These are phyloP conservation scores for Eragrostis nindensis DNA, from an alignment of 176 grass and related monocot genomes.

Conservation along the genomic window DNA sequence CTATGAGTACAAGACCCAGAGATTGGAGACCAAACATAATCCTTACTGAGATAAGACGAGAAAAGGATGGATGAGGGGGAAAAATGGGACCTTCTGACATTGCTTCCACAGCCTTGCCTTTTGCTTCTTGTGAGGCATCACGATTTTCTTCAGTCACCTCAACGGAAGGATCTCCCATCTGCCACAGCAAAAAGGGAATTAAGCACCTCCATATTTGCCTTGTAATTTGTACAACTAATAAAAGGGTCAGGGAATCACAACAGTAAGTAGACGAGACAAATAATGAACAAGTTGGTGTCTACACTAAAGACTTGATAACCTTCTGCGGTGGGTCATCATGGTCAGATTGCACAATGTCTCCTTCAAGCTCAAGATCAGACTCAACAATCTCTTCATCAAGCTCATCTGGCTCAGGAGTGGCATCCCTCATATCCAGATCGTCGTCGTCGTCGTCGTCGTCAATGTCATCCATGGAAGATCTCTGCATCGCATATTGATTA, in stretches of 20 bases:
- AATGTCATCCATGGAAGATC: constrained; percentile 66
- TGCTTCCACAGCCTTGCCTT: constrained; percentile 83
- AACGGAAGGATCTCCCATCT: constrained; percentile 85
- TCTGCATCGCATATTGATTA: constrained; percentile 34
- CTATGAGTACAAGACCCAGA: constrained; percentile 37
- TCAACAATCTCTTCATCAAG: constrained; percentile 92
- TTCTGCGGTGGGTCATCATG: constrained; percentile 90
- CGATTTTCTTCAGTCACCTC: constrained; percentile 92
- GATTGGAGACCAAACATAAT: neutral
- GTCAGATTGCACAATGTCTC: constrained; percentile 80
- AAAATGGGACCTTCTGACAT: constrained; percentile 74
- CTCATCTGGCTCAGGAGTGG: constrained; percentile 77
- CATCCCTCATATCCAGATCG: constrained; percentile 47
- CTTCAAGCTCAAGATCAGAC: constrained; percentile 90
- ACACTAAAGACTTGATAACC: constrained; percentile 34
- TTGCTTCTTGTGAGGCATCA: constrained; percentile 85
- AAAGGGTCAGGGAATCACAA: neutral
- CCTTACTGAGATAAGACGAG: neutral
- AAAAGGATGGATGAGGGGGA: neutral
- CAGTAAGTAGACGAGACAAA: neutral
- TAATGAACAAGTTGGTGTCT: neutral
- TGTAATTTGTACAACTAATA: neutral
- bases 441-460: constrained; percentile 59
- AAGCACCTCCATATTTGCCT: neutral
- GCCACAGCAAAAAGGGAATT: neutral